A percentile compares a stretch with the other conserved stretches of the same genome.
Conservation (phyloP, 179 eudicot genomes). For the Kewa caespitosa region DNA sequence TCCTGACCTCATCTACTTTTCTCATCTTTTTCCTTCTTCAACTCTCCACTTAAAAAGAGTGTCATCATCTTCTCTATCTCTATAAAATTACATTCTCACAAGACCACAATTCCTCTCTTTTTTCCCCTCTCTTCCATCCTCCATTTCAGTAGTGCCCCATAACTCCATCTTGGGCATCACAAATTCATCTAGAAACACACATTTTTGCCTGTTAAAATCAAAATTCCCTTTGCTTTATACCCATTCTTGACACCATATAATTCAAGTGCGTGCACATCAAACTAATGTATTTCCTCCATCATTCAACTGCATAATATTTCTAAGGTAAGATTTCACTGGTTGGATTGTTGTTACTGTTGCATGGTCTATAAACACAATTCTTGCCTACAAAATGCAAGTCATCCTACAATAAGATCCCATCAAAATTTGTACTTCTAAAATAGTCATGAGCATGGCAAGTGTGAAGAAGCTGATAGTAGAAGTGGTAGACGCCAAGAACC, state of each 20-base stretch:
- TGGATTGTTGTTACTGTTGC: too few relatives aligned
- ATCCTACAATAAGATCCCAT: background rate
- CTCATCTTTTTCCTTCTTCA: background rate
- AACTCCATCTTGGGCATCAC: background rate
- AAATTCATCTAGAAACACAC: too few relatives aligned
- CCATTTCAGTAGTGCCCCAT: constrained; percentile 12
- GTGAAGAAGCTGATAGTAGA: constrained; percentile 68
- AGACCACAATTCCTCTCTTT: constrained; percentile 14
- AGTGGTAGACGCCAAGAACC: constrained; percentile 72
- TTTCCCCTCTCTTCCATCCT: background rate
- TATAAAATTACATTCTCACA: constrained; percentile 16
- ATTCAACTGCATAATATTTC: background rate
- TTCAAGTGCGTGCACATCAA: background rate
- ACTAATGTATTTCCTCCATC: background rate
- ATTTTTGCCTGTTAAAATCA: constrained; percentile 1
- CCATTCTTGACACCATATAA: background rate
- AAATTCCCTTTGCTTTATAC: background rate
- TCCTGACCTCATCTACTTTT: constrained; percentile 12
- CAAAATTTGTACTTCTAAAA: background rate
- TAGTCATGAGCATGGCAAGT: constrained; percentile 41
- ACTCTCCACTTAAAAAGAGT: background rate
- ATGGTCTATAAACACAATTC: too few relatives aligned
- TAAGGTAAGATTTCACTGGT: too few relatives aligned
- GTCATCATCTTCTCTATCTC: background rate
- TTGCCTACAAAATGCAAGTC: too few relatives aligned